These are phyloP conservation scores for Raphanus sativus DNA, from an alignment of 345 rosid genomes.

Conservation along the genomic window DNA sequence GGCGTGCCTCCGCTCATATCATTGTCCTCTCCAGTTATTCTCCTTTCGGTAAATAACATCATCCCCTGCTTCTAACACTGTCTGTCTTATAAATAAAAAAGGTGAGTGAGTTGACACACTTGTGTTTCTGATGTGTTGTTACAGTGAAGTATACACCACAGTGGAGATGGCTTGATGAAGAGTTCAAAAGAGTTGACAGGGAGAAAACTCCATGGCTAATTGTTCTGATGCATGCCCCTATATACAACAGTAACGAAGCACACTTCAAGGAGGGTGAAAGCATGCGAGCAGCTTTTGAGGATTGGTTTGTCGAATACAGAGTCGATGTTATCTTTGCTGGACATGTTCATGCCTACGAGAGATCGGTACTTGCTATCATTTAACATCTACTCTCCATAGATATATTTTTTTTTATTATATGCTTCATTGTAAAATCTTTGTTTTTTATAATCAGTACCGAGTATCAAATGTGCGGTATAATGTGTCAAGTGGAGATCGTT, in stretches of 20 bases:
- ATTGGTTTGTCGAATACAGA: conserved; percentile 64
- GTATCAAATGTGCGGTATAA: conserved; percentile 76
- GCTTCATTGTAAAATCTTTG: neutral
- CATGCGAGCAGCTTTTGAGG: conserved; percentile 77
- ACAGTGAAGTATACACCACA: conserved; percentile 94
- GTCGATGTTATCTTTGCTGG: conserved; percentile 92
- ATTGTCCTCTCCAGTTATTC: conserved; percentile 96
- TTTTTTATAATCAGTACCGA: conserved; percentile 55
- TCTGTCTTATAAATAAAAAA: neutral
- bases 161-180: conserved; percentile 71
- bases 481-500: conserved; percentile 61
- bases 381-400: neutral
- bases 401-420: neutral
- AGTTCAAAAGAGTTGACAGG: conserved; percentile 74
- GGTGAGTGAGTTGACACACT: neutral
- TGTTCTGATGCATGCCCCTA: conserved; percentile 85
- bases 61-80: neutral
- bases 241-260: conserved; percentile 82
- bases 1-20: conserved; percentile 93
- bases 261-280: conserved; percentile 98
- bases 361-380: conserved; percentile 59
- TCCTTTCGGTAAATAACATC: conserved; percentile 66
- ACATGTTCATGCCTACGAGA: conserved; percentile 98
- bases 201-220: conserved; percentile 96
- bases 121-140: neutral